A percentile compares a stretch with the other conserved stretches of the same genome.
phyloP scores from a whole-genome alignment of 345 rosid species.

The Eucalyptus curtisii region DNA sequence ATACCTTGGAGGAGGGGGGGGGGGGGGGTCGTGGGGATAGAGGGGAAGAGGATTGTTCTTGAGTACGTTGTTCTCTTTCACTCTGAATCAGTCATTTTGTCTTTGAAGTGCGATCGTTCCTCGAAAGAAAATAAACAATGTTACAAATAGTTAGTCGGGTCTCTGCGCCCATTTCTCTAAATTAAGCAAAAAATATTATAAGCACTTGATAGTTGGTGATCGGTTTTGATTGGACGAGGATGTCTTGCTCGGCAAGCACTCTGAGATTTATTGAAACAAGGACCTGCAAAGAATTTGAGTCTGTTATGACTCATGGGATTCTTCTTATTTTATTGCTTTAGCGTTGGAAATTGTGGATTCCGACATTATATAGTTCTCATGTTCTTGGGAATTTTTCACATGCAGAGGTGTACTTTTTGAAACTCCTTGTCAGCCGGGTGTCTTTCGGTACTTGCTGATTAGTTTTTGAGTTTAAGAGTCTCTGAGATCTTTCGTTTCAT shows the following conservation, averaged over 20 bases:
- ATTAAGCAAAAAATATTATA: not conserved
- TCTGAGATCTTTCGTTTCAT: not conserved
- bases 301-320: not conserved
- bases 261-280: not conserved
- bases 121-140: not conserved
- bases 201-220: not conserved
- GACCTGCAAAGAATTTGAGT: not conserved
- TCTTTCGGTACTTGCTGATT: not conserved
- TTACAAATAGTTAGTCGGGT: not conserved
- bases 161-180: not conserved
- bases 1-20: not conserved
- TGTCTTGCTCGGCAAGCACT: not conserved
- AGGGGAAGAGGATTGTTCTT: not conserved
- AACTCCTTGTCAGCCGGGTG: not conserved
- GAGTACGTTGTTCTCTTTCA: not conserved
- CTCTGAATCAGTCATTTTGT: not conserved
- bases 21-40: no score
- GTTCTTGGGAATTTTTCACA: not conserved
- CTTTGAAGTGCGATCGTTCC: not conserved
- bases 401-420: not conserved
- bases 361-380: not conserved
- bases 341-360: not conserved
- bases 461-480: not conserved
- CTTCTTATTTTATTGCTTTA: not conserved
- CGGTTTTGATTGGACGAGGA: not conserved